Evolutionary conservation across 2,329 filamentous ascomycete genomes (phyloP), one percentile per base, ranked within the genome.

Genomic region (Shiraia bambusicola): DNA sequence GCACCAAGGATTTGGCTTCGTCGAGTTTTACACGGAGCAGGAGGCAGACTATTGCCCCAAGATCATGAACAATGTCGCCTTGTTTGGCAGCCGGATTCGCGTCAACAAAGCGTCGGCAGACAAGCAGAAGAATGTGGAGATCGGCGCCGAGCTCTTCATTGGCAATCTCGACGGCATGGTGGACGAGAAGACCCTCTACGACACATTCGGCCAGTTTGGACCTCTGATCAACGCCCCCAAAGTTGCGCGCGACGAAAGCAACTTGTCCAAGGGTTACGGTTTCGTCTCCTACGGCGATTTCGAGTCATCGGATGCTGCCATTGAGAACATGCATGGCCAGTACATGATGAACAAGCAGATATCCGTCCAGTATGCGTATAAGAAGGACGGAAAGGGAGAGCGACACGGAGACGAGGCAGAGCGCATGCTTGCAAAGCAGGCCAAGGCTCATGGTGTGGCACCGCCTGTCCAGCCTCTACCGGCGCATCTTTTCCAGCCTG

Each of bases 351-450:
- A 93, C 76, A 95, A 95, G 74, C 88, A 95, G 69, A 86, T 97
- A 58, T 88, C 87, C 2, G 93, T 98, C 31, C 92, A 97, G 71
- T 98, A 97, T 69, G 93, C 93, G 28, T 97, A 95, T 80, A 98
- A 98, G 78, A 97, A 97, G 72, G 93, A 98, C 63, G 93, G 93
- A 56, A 95, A 95, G 73, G 92, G 92, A 58, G 92, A 97, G 73
- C 79, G 93, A 44, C 93, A 98, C 66, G 93, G 93, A 59, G 93
- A 98, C 67, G 81, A 90, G 58, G 93, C 93, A 22, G 93, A 98
- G 72, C 80, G 93, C 62, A 87, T 89, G 75, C 81, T 98, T 33
- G 93, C 93, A 22, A 84, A 87, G 19, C 88, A 96, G 71, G 93
- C 91, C 42, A 92, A 92, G 72, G 92, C 91, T 66, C 88, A 96